These are phyloP conservation scores for Basidioascus undulatus DNA, from an alignment of 768 basidiomycete genomes.

Conservation along the genomic window DNA sequence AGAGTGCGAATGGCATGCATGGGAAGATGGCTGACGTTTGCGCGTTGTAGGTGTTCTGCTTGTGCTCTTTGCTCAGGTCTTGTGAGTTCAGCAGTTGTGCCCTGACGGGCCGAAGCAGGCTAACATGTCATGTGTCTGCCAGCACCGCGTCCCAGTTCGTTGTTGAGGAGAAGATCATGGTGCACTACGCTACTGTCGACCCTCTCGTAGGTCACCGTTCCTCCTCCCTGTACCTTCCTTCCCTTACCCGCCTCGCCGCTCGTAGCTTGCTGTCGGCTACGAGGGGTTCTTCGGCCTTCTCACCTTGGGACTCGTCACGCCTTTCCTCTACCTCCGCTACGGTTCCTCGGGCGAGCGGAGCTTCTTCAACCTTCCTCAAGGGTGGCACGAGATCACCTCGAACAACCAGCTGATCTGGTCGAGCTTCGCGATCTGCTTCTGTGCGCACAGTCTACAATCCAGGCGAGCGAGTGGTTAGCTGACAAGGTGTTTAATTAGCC, in stretches of 20 bases:
- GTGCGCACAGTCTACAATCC: no score
- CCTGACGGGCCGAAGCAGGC: no score
- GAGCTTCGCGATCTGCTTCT: constrained; percentile 43
- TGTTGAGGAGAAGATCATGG: constrained; percentile 89
- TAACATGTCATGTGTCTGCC: no score
- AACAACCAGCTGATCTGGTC: constrained; percentile 39
- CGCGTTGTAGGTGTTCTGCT: constrained; percentile 46
- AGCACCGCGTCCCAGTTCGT: constrained; percentile 85
- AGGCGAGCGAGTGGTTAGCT: no score
- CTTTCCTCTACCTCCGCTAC: constrained; percentile 30
- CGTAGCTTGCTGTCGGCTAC: constrained; percentile 52
- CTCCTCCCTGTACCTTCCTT: neutral
- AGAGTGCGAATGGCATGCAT: neutral
- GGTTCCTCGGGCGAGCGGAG: constrained; percentile 27
- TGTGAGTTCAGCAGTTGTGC: no score
- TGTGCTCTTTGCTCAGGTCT: constrained; percentile 78
- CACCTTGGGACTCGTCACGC: constrained; percentile 54
- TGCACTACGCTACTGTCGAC: constrained; percentile 53
- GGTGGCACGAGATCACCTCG: constrained; percentile 74
- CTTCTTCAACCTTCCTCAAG: constrained; percentile 61
- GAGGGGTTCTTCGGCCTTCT: constrained; percentile 79
- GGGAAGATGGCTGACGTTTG: neutral
- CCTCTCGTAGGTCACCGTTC: constrained; percentile 33
- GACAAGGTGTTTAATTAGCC: no score
- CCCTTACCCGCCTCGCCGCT: no score